Percentiles rank a stretch among this genome's conserved stretches.
Evolutionary conservation across 2,329 filamentous ascomycete species (phyloP).

Genomic region (Ophiostoma himal-ulmi): DNA sequence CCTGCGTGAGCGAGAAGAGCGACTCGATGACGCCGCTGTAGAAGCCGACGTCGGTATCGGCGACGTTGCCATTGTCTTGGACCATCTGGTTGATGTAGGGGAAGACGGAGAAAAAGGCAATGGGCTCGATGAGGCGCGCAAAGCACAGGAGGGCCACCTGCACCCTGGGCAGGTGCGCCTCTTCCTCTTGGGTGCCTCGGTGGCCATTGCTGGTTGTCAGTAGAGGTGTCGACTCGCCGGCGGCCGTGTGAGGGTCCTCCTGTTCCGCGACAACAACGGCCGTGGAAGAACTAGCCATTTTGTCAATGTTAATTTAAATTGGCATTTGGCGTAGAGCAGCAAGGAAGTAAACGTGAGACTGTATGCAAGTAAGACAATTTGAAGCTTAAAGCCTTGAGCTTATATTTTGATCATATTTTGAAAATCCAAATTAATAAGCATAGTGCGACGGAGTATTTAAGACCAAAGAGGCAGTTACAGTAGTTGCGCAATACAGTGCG

Average conservation of each 20-base stretch:
- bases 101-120: constrained; percentile 80
- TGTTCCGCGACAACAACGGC: not conserved
- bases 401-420: not conserved
- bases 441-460: not conserved
- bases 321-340: not conserved
- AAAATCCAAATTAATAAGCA: not conserved
- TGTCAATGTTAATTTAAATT: not conserved
- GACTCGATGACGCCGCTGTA: constrained; percentile 71
- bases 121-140: constrained; percentile 64
- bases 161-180: constrained; percentile 42
- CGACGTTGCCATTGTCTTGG: constrained; percentile 55
- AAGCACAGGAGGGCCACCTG: constrained; percentile 71
- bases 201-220: constrained; percentile 25
- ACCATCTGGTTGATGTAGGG: constrained; percentile 78
- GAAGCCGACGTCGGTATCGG: constrained; percentile 66
- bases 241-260: not conserved
- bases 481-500: constrained; percentile 9
- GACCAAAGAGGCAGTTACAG: constrained; percentile 2
- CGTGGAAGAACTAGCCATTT: not conserved
- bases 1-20: constrained; percentile 69
- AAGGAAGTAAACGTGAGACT: not conserved
- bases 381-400: not conserved
- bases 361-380: not conserved
- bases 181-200: not conserved
- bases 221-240: constrained; percentile 27